These are phyloP conservation scores for Forsythia suspensa DNA, from an alignment of 257 asterid species.

Conservation along the genomic window DNA sequence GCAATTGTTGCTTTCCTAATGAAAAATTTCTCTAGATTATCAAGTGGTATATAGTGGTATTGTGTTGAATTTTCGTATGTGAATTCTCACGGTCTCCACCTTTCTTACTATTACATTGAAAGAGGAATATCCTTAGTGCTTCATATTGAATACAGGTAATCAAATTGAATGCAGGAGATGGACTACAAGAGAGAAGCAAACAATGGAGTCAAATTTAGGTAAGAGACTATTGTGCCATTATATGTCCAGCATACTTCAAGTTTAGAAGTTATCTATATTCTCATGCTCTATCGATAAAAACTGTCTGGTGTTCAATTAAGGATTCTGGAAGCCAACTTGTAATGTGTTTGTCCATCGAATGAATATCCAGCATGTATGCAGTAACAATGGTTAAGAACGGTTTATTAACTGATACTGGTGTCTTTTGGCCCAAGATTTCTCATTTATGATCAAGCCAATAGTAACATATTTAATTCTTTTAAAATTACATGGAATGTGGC, in stretches of 20 bases:
- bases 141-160: constrained; percentile 96
- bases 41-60: background rate
- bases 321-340: constrained; percentile 7
- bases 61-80: constrained; percentile 13
- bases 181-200: constrained; percentile 82
- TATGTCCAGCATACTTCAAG: constrained; percentile 2
- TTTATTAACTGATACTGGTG: background rate
- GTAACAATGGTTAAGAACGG: background rate
- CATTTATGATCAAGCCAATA: background rate
- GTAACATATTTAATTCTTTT: background rate
- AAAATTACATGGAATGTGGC: background rate
- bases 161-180: constrained; percentile 99
- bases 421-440: background rate
- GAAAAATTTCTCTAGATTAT: background rate
- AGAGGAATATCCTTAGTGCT: constrained; percentile 84
- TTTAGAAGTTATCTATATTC: constrained; percentile 9
- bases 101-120: constrained; percentile 25
- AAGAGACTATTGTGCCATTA: constrained; percentile 26
- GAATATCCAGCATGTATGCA: constrained; percentile 6
- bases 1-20: background rate
- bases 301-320: background rate
- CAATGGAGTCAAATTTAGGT: constrained; percentile 88
- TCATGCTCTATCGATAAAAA: background rate
- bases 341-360: background rate
- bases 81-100: constrained; percentile 14